Conservation (phyloP, 441 rosid species). For the Sinapis alba region DNA sequence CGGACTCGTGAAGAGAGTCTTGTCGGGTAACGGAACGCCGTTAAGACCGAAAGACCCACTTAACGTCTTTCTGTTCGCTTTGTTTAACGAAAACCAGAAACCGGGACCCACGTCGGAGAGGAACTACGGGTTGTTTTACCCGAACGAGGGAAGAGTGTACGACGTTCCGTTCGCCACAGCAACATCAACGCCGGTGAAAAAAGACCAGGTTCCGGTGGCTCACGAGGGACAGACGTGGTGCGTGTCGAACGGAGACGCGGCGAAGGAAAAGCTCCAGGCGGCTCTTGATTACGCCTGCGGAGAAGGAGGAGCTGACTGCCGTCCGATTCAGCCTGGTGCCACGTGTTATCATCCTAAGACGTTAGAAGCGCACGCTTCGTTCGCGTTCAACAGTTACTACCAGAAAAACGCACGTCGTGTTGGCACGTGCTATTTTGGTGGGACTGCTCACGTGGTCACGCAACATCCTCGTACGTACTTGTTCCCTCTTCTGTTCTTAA, state of each 20-base stretch:
- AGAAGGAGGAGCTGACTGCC: slow-evolving; percentile 63
- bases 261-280: slow-evolving; percentile 43
- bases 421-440: slow-evolving; percentile 59
- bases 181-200: slow-evolving; percentile 23
- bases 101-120: slow-evolving; percentile 62
- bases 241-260: slow-evolving; percentile 45
- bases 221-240: slow-evolving; percentile 57
- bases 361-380: slow-evolving; percentile 61
- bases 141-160: slow-evolving; percentile 50
- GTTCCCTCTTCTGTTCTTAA: neutral
- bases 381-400: slow-evolving; percentile 63
- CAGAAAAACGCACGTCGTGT: slow-evolving; percentile 51
- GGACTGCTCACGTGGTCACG: slow-evolving; percentile 54
- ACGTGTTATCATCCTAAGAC: slow-evolving; percentile 51
- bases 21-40: slow-evolving; percentile 57
- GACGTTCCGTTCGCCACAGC: slow-evolving; percentile 37
- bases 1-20: slow-evolving; percentile 49
- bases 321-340: slow-evolving; percentile 55
- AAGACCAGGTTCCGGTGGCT: slow-evolving; percentile 23
- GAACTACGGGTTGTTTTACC: slow-evolving; percentile 66
- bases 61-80: slow-evolving; percentile 52
- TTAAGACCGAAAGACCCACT: slow-evolving; percentile 46
- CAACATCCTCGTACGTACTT: slow-evolving; percentile 64
- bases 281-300: slow-evolving; percentile 63
- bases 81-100: slow-evolving; percentile 62